Evolutionary conservation across 2,329 filamentous ascomycete species (phyloP), one percentile per base, ranked within the genome.

Genomic region (Cytospora piceicola): DNA sequence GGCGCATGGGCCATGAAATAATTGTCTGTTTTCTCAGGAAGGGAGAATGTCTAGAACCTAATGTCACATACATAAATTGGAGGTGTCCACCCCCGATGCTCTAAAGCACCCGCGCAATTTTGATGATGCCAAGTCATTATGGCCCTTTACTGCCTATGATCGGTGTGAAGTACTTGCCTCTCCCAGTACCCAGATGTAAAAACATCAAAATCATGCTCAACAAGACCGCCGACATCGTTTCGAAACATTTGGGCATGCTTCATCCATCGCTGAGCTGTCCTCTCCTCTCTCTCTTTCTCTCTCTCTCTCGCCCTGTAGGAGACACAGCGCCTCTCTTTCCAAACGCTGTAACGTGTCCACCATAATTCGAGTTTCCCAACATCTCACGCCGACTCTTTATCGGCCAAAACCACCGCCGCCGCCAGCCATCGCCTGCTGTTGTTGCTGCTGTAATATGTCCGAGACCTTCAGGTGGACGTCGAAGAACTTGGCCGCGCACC

Each of bases 381-480:
- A 4, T 49, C 22, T 49, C 46, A 49, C n/a, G n/a, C 27, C 14
- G 11, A 24, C 29, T 29, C 17, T 56, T 51, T 63, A 72, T 51
- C 60, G 63, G 11, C 68, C 68, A 22, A 68, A 70, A 9, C 69
- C 68, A 53, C 81, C 83, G 53, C 79, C 83, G n/a, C 78, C 80
- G 42, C 81, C 83, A 51, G 81, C 85, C 67, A 88, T 86, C 74
- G 86, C 86, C 69, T 86, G 84, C 74, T 88, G 86, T 58, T 91
- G 92, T 80, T 96, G 91, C 70, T 90, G 88, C 81, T 97, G 93
- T 88, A 98, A 93, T 82, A 96, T 92, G 82, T 98, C 94, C 74
- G 91, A 94, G 67, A 98, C 92, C 84, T 97, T 98, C 84, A 97
- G 89, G 79, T 97, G 96, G 75, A 97, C 94, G 73, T 98, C 94